Conservation (phyloP, 352 stramenopile species). For the Phytophthora nicotianae region DNA sequence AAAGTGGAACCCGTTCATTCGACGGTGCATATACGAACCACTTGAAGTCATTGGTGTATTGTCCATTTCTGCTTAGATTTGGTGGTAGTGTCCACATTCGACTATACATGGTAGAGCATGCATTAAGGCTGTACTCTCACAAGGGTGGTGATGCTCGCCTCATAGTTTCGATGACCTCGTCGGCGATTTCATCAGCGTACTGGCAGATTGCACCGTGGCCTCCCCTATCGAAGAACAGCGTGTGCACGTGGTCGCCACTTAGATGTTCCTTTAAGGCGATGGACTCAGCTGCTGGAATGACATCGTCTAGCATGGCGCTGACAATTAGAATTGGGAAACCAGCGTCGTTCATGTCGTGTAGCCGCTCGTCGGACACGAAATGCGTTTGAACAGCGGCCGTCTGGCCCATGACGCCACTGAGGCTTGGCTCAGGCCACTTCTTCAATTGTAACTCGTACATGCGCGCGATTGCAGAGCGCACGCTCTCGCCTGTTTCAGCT, state of each 20-base stretch:
- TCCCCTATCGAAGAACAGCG: conserved; percentile 50
- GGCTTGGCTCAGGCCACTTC: conserved; percentile 20
- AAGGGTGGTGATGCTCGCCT: conserved; percentile 21
- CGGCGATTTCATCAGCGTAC: conserved; percentile 47
- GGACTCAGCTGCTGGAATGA: conserved; percentile 52
- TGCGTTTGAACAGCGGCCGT: conserved; percentile 45
- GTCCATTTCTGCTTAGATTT: conserved; percentile 37
- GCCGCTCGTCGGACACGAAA: conserved; percentile 53
- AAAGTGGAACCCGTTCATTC: conserved; percentile 1
- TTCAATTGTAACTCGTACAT: conserved; percentile 40
- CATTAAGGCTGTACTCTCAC: conserved; percentile 10
- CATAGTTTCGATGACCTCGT: conserved; percentile 40
- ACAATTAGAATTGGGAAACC: conserved; percentile 61
- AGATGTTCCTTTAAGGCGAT: conserved; percentile 41
- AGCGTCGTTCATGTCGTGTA: conserved; percentile 42
- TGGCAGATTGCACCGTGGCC: conserved; percentile 58
- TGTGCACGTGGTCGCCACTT: conserved; percentile 44
- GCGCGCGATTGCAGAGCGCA: conserved; percentile 32
- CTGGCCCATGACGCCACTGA: conserved; percentile 43
- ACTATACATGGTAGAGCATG: conserved; percentile 6
- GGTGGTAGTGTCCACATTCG: conserved; percentile 8
- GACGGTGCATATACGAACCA: no score
- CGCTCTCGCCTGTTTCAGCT: conserved; percentile 36
- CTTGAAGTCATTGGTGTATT: conserved; percentile 20
- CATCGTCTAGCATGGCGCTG: conserved; percentile 47